Conservation (phyloP, 192 early-diverging fungal genomes). For the Coemansia interrupta region DNA sequence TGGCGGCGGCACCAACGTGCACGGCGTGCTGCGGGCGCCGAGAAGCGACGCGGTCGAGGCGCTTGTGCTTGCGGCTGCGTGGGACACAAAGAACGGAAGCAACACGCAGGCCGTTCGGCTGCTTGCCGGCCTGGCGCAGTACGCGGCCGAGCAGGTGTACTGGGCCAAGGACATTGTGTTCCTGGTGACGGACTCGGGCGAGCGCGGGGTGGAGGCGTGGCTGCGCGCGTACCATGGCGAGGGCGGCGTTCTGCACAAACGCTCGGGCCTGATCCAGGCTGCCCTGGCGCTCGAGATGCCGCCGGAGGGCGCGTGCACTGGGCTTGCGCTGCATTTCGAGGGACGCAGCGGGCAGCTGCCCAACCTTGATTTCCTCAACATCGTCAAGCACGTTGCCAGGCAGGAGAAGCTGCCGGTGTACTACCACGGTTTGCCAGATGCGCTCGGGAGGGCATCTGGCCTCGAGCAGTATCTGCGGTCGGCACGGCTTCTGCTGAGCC, state of each 20-base stretch:
- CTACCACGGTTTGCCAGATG: slow-evolving; percentile 33
- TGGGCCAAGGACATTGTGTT: slow-evolving; percentile 94
- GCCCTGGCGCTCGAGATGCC: slow-evolving; percentile 85
- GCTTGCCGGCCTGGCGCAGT: slow-evolving; percentile 42
- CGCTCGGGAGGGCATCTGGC: slow-evolving; percentile 6
- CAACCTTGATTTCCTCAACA: slow-evolving; percentile 88
- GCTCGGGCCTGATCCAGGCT: slow-evolving; percentile 80
- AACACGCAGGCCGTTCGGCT: slow-evolving; percentile 30
- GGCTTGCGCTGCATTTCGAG: slow-evolving; percentile 73
- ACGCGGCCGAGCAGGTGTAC: slow-evolving; percentile 60
- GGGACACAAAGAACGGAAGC: slow-evolving; percentile 62
- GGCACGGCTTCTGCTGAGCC: slow-evolving; percentile 33
- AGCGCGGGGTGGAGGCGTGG: slow-evolving; percentile 78
- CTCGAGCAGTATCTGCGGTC: slow-evolving; percentile 20
- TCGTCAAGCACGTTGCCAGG: slow-evolving; percentile 59
- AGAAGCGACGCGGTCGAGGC: slow-evolving; percentile 87
- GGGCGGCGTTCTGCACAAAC: slow-evolving; percentile 21
- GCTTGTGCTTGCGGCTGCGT: slow-evolving; percentile 78
- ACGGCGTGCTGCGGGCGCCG: slow-evolving; percentile 76
- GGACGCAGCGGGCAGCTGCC: slow-evolving; percentile 88
- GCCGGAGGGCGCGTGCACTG: slow-evolving; percentile 53
- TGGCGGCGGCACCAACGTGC: slow-evolving; percentile 61
- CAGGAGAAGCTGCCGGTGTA: slow-evolving; percentile 51
- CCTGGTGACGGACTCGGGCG: slow-evolving; percentile 74
- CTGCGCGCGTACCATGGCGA: slow-evolving; percentile 84